Conservation (phyloP, 441 rosid genomes). For the Adansonia madagascariensis region DNA sequence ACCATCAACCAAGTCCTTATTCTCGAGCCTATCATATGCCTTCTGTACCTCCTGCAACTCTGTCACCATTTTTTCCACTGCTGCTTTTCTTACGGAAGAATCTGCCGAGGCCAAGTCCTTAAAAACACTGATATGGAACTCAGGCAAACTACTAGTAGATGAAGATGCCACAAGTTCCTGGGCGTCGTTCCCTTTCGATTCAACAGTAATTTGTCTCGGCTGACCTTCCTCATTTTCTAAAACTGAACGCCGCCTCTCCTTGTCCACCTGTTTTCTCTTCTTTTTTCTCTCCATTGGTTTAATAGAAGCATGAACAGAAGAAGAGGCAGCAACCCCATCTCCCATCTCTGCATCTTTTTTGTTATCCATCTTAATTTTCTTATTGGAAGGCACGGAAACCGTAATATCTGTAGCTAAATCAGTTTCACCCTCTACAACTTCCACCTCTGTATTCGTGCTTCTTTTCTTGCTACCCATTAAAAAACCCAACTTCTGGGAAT, state of each 20-base stretch:
- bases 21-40: conserved; percentile 56
- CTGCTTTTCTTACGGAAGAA: conserved; percentile 59
- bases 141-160: conserved; percentile 46
- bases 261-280: conserved; percentile 73
- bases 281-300: conserved; percentile 82
- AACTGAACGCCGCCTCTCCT: conserved; percentile 53
- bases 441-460: conserved; percentile 41
- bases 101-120: conserved; percentile 72
- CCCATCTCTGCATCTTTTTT: conserved; percentile 32
- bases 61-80: conserved; percentile 61
- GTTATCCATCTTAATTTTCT: conserved; percentile 49
- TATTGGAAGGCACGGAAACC: conserved; percentile 37
- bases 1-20: conserved; percentile 55
- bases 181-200: conserved; percentile 33
- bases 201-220: conserved; percentile 29
- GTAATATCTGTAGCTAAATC: conserved; percentile 27
- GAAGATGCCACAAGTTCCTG: conserved; percentile 37
- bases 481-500: background rate
- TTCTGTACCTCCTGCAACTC: conserved; percentile 78
- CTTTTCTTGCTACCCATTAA: conserved; percentile 70
- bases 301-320: conserved; percentile 38
- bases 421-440: conserved; percentile 35
- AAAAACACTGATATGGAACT: conserved; percentile 74
- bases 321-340: conserved; percentile 33
- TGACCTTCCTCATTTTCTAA: conserved; percentile 35